These are phyloP conservation scores for Tetracentron sinense DNA, from an alignment of 164 flowering plant genomes.

Conservation along the genomic window DNA sequence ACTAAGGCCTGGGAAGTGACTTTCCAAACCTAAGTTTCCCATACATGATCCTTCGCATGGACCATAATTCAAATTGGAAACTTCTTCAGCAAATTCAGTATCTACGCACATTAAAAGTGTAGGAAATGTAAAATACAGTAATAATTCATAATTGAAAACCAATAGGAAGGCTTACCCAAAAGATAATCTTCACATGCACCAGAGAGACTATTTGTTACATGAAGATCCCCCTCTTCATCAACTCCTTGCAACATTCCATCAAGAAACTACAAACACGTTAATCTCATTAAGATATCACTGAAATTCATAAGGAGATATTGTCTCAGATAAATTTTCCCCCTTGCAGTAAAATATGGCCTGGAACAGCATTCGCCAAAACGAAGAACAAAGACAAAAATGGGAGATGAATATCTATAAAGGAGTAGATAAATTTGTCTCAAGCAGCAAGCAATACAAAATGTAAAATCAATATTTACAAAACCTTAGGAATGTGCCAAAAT, in stretches of 20 bases:
- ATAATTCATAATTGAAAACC: background rate
- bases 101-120: slow-evolving; percentile 30
- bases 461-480: background rate
- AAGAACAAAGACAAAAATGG: background rate
- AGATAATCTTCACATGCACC: slow-evolving; percentile 51
- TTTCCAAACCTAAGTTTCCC: slow-evolving; percentile 38
- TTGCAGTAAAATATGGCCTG: background rate
- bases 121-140: slow-evolving; percentile 1
- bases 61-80: slow-evolving; percentile 29
- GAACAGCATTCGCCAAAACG: background rate
- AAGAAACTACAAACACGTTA: slow-evolving; percentile 34
- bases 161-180: slow-evolving; percentile 36
- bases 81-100: slow-evolving; percentile 37
- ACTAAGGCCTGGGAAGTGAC: slow-evolving; percentile 31
- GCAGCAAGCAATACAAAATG: background rate
- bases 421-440: background rate
- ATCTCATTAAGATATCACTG: slow-evolving; percentile 6
- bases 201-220: slow-evolving; percentile 36
- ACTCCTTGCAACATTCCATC: slow-evolving; percentile 45
- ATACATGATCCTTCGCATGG: slow-evolving; percentile 26
- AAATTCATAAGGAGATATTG: background rate
- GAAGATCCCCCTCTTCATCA: slow-evolving; percentile 38
- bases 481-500: too few relatives aligned
- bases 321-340: background rate
- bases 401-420: background rate